phyloP scores from a whole-genome alignment of 768 basidiomycete genomes.

The Kwoniella heveanensis region DNA sequence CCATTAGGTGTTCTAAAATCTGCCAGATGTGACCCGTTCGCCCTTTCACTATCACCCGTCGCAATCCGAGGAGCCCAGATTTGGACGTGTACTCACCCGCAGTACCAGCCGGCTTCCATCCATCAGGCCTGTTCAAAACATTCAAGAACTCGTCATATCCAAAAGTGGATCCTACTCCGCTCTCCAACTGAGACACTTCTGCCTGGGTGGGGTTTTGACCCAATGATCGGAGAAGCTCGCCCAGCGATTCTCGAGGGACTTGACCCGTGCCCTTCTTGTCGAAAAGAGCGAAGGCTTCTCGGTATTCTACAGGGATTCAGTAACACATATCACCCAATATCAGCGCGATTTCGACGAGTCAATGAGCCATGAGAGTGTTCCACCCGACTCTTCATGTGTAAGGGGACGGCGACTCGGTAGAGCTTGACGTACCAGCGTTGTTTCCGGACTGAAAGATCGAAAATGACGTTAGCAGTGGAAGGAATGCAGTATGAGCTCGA shows the following conservation, averaged over 20 bases:
- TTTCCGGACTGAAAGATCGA: conserved; percentile 36
- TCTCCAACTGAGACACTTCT: conserved; percentile 84
- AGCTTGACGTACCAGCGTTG: conserved; percentile 45
- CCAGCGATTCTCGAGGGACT: conserved; percentile 82
- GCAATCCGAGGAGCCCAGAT: too few relatives aligned
- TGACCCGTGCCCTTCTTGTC: conserved; percentile 94
- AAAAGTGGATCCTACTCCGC: conserved; percentile 76
- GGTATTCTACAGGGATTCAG: conserved; percentile 68
- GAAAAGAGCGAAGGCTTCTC: conserved; percentile 95
- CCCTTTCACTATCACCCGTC: too few relatives aligned
- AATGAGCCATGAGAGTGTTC: too few relatives aligned
- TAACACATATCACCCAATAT: too few relatives aligned
- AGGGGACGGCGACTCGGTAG: too few relatives aligned
- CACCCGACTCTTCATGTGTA: too few relatives aligned
- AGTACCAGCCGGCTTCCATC: conserved; percentile 95
- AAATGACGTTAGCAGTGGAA: too few relatives aligned
- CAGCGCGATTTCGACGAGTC: too few relatives aligned
- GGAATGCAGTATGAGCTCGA: too few relatives aligned
- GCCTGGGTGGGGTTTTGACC: conserved; percentile 99
- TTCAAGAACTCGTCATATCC: conserved; percentile 74
- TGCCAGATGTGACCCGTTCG: too few relatives aligned
- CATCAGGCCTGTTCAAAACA: conserved; percentile 91
- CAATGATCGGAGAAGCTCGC: conserved; percentile 87
- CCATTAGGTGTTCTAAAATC: too few relatives aligned
- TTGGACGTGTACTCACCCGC: conserved; percentile 81